phyloP scores from a whole-genome alignment of 176 grass and related monocot genomes.

The Oryza brachyantha region DNA sequence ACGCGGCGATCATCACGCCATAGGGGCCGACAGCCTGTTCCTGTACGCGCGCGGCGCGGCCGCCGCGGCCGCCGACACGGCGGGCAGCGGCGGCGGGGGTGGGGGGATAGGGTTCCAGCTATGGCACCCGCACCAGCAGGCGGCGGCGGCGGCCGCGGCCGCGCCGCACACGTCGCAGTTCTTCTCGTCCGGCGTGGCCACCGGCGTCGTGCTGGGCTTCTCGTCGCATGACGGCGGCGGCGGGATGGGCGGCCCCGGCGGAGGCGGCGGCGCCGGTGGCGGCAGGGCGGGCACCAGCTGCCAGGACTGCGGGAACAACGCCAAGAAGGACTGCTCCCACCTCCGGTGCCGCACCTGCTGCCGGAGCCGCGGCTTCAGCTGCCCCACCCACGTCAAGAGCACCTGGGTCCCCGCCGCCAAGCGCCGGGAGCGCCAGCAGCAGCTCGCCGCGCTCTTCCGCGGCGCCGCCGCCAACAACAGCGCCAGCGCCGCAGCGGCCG shows the following conservation, averaged over 20 bases:
- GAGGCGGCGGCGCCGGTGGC: constrained; percentile 21
- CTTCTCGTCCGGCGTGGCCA: constrained; percentile 60
- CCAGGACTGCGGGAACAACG: constrained; percentile 97
- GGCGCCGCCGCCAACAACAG: constrained; percentile 44
- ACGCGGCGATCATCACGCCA: constrained; percentile 38
- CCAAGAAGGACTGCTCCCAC: constrained; percentile 92
- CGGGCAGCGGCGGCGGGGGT: constrained; percentile 35
- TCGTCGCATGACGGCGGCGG: constrained; percentile 42
- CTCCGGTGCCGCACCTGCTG: constrained; percentile 93
- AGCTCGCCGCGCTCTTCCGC: constrained; percentile 62
- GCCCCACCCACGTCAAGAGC: constrained; percentile 85
- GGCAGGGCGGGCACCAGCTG: constrained; percentile 76
- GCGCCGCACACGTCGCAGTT: constrained; percentile 56
- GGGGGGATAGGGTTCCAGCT: constrained; percentile 77
- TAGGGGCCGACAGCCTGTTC: constrained; percentile 69
- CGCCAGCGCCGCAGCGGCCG: not conserved
- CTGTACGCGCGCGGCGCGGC: constrained; percentile 67
- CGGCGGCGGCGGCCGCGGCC: constrained; percentile 3
- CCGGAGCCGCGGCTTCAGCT: constrained; percentile 83
- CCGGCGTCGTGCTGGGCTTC: constrained; percentile 53
- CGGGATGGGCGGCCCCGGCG: constrained; percentile 21
- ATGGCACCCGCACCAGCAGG: constrained; percentile 74
- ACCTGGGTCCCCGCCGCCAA: constrained; percentile 91
- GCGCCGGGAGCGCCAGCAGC: constrained; percentile 88
- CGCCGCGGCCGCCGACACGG: constrained; percentile 56